These are phyloP conservation scores for slime mould (Dictyostelium discoideum) DNA, from an alignment of 78 protist genomes.

Conservation along the genomic window DNA sequence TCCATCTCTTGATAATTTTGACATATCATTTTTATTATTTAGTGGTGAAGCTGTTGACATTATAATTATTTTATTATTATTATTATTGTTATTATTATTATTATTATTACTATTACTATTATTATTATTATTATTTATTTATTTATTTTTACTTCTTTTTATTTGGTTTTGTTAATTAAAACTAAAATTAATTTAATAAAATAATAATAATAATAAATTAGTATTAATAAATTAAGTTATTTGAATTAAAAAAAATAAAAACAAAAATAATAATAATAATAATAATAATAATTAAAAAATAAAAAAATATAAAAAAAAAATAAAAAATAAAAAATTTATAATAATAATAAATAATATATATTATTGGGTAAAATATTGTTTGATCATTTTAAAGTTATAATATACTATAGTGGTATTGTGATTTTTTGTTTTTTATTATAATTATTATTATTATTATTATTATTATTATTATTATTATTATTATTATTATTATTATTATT, in stretches of 20 bases:
- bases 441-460: too few relatives aligned
- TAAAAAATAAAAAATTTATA: neutral
- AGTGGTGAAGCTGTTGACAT: conserved; percentile 35
- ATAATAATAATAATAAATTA: neutral
- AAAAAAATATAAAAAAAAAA: neutral
- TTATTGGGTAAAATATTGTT: neutral
- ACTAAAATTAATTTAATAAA: neutral
- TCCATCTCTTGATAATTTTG: conserved; percentile 16
- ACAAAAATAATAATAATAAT: neutral
- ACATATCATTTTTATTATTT: conserved; percentile 12
- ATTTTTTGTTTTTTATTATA: too few relatives aligned
- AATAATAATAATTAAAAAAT: neutral
- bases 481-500: too few relatives aligned
- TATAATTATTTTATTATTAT: neutral
- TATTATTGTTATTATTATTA: neutral
- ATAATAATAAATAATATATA: too few relatives aligned
- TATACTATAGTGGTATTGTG: neutral
- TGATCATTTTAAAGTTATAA: neutral
- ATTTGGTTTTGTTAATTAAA: neutral
- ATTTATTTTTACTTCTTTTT: neutral
- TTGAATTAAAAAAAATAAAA: neutral
- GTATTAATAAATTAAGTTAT: neutral
- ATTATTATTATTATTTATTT: neutral
- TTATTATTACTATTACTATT: neutral
- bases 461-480: too few relatives aligned